These are phyloP conservation scores for Tetrapisispora arboricola DNA, from an alignment of 805 yeast genomes.

Conservation along the genomic window DNA sequence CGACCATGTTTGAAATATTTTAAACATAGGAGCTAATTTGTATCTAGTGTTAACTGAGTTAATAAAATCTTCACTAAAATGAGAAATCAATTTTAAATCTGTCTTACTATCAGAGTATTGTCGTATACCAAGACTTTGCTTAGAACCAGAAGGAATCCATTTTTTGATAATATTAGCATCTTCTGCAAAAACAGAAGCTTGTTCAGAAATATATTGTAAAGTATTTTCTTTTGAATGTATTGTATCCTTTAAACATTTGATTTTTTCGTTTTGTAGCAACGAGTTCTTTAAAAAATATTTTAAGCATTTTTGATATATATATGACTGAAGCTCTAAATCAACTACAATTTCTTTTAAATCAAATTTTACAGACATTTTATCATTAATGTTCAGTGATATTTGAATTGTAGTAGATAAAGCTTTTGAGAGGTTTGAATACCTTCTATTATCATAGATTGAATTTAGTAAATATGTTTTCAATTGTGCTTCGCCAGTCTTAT, in stretches of 20 bases:
- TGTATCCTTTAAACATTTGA: slow-evolving; percentile 6
- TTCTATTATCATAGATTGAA: background rate
- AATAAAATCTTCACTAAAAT: background rate
- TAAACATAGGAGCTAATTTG: background rate
- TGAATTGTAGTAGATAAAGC: too few species aligned
- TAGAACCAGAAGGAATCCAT: slow-evolving; percentile 29
- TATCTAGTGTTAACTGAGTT: background rate
- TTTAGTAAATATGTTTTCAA: background rate
- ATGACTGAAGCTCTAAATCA: background rate
- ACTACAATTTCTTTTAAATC: background rate
- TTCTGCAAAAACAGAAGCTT: slow-evolving; percentile 16
- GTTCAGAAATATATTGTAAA: slow-evolving; percentile 23
- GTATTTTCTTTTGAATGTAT: slow-evolving; percentile 26
- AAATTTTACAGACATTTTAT: background rate
- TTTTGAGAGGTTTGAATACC: background rate
- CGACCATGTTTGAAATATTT: background rate
- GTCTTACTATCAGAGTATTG: background rate
- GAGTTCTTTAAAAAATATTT: background rate
- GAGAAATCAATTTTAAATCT: background rate
- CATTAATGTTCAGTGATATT: too few species aligned
- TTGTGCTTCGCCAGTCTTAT: background rate
- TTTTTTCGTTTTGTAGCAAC: slow-evolving; percentile 4
- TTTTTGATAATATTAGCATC: slow-evolving; percentile 15
- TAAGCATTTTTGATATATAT: background rate
- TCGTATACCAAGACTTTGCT: background rate